Conservation (phyloP, 2,329 filamentous ascomycete species). For the Colletotrichum sp. region DNA sequence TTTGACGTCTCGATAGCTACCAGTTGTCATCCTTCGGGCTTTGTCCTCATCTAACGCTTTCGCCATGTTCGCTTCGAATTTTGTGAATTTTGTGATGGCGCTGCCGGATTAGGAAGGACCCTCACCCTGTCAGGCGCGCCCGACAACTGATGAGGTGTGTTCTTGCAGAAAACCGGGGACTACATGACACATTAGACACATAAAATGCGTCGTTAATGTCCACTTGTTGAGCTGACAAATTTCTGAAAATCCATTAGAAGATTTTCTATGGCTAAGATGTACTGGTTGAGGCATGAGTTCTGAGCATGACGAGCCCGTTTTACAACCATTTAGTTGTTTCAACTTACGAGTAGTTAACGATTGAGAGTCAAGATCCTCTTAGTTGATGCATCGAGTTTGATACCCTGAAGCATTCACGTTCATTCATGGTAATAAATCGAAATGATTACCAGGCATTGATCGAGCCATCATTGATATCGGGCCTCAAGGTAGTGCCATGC, state of each 20-base stretch:
- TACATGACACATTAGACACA: background rate
- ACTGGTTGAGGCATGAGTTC: background rate
- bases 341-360: background rate
- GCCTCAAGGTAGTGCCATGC: background rate
- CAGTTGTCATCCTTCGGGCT: background rate
- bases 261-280: background rate
- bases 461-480: background rate
- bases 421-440: background rate
- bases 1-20: accelerated
- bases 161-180: background rate
- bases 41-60: background rate
- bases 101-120: background rate
- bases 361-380: background rate
- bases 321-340: background rate
- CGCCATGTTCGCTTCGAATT: background rate
- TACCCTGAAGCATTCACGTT: background rate
- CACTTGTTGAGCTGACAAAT: background rate
- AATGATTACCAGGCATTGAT: accelerated
- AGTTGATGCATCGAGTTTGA: accelerated
- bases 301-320: accelerated
- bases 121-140: background rate
- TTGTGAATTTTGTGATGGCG: background rate
- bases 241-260: background rate
- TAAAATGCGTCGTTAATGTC: no score
- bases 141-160: background rate